A percentile compares a stretch with the other conserved stretches of the same genome.
Evolutionary conservation across 768 basidiomycete species (phyloP).

Genomic region (Chalciporus piperatus): DNA sequence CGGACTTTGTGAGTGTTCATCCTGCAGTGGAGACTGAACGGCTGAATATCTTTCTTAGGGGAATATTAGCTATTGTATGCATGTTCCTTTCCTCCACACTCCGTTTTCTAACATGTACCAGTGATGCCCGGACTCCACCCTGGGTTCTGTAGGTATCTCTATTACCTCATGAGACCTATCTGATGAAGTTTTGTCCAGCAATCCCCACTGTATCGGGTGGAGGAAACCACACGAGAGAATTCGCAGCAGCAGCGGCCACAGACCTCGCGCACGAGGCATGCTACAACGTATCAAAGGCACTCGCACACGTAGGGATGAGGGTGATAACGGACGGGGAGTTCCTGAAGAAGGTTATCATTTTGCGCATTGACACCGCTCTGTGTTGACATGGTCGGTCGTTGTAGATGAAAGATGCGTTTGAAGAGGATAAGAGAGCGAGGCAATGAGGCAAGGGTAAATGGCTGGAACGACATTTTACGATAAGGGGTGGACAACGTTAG

Average conservation of each 20-base stretch:
- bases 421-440: constrained; percentile 38
- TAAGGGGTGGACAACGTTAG: no score
- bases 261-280: constrained; percentile 62
- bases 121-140: constrained; percentile 72
- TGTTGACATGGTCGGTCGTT: no score
- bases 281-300: constrained; percentile 64
- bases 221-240: constrained; percentile 75
- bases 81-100: not conserved
- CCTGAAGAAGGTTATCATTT: constrained; percentile 44
- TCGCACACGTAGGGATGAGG: constrained; percentile 68
- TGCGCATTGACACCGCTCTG: no score
- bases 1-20: constrained; percentile 66
- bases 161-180: not conserved
- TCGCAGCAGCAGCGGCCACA: constrained; percentile 61
- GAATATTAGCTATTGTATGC: constrained; percentile 69
- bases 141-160: constrained; percentile 43
- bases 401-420: constrained; percentile 49
- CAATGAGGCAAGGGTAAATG: not conserved
- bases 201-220: constrained; percentile 72
- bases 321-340: constrained; percentile 66
- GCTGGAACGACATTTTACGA: no score
- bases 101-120: constrained; percentile 16
- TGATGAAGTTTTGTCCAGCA: constrained; percentile 38
- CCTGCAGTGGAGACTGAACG: no score
- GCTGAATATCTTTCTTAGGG: constrained; percentile 15